Evolutionary conservation across 148 eudicot genomes (phyloP).

Genomic region (Beta vulgaris): DNA sequence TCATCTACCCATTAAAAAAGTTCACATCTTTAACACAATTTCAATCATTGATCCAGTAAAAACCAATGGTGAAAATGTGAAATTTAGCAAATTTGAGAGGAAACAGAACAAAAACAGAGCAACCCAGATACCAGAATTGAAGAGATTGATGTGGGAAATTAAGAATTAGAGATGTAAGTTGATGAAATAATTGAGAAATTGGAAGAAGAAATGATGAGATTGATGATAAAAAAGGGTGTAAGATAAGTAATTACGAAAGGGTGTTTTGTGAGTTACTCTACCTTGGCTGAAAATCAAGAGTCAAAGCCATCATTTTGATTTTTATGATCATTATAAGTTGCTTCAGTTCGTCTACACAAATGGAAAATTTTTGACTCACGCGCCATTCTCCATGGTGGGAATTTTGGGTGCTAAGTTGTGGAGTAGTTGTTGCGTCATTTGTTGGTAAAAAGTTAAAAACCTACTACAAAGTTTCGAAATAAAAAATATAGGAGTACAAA

Average conservation of each 20-base stretch:
- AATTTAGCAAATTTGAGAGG: neutral
- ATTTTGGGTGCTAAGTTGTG: too few species aligned
- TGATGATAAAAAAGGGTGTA: constrained; percentile 9
- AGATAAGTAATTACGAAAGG: constrained; percentile 14
- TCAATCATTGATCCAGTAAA: neutral
- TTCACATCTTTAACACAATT: neutral
- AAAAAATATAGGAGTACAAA: too few species aligned
- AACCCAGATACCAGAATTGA: constrained; percentile 14
- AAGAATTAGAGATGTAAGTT: neutral
- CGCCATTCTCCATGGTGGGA: neutral
- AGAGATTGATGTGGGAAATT: neutral
- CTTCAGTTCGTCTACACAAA: neutral
- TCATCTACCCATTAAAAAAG: constrained; percentile 13
- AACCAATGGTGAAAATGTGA: neutral
- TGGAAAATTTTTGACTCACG: constrained; percentile 1
- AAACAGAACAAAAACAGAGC: neutral
- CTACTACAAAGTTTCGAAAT: too few species aligned
- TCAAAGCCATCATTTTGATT: constrained; percentile 20
- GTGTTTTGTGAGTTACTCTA: constrained; percentile 30
- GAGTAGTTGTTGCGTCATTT: too few species aligned
- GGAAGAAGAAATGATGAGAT: constrained; percentile 11
- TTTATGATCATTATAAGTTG: neutral
- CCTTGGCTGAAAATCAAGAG: constrained; percentile 12
- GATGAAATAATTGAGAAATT: constrained; percentile 8
- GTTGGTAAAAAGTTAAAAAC: too few species aligned